Evolutionary conservation across 2,329 filamentous ascomycete species (phyloP), one percentile per base, ranked within the genome.

Genomic region (Trichoderma sp.): DNA sequence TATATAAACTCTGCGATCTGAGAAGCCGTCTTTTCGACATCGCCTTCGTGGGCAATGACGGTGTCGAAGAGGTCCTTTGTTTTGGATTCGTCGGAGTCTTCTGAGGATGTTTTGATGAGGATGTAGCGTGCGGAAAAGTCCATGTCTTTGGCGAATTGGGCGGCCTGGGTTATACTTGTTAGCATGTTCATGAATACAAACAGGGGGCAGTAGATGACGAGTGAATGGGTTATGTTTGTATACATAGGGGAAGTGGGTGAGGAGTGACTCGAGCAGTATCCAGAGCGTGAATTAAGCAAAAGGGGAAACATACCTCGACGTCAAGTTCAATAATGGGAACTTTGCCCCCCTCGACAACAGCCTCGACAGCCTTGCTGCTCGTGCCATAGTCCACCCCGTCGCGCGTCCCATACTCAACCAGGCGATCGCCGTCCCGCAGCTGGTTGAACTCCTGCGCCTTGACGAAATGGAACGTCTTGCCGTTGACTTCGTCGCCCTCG

Each of bases 291-390:
- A 76, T 34, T 10, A 24, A 24, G 3, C 9, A 34, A 34, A 34
- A 5, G 34, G 12, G 34, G 5, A 14, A 39, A 39, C 34, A 14
- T 78, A 86, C 85, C 72, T 85, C 80, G 17, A 77, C 71, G 63
- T 83, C 80, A 70, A 88, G 77, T 67, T 81, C 78, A 68, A 87
- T 78, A 3, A 88, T 69, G 1, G 86, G 82, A 34, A 93, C 84
- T 73, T 88, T 88, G 47, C 83, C 84, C 9, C 78, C 73, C 52
- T 84, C 82, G 19, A 78, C 74, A 26, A 88, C 78, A 14, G 78
- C 78, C 17, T 85, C 83, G 1, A 87, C 78, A 2, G 78, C 76
- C 66, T 82, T 84, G 66, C 78, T 78, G 71, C 80, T 86, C 2
- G 85, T 88, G 24, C 86, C 87, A 67, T 86, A 87, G 68, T 82